Evolutionary conservation across 1,284 basidiomycete genomes (phyloP).

Genomic region (Athelia sp.): DNA sequence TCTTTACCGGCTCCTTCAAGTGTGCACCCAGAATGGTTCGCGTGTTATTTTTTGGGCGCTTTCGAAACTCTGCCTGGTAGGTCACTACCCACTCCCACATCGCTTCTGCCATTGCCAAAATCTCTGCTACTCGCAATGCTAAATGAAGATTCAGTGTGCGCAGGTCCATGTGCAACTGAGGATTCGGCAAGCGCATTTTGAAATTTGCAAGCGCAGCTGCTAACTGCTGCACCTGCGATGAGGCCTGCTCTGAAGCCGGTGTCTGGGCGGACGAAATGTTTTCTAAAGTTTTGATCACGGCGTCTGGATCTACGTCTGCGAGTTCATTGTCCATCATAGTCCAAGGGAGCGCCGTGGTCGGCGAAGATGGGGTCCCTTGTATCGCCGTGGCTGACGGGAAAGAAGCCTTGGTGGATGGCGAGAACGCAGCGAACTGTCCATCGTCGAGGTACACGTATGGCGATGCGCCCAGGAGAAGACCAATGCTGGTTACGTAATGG

Average conservation of each 20-base stretch:
- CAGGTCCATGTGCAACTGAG: slow-evolving; percentile 47
- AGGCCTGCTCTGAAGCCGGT: neutral
- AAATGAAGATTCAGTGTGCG: slow-evolving; percentile 57
- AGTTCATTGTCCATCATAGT: slow-evolving; percentile 2
- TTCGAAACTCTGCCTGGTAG: slow-evolving; percentile 31
- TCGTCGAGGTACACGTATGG: slow-evolving; percentile 43
- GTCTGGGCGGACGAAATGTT: neutral
- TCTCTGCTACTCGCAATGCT: slow-evolving; percentile 48
- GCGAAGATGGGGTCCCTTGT: neutral
- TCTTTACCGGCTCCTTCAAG: slow-evolving; percentile 21
- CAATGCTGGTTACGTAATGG: slow-evolving; percentile 27
- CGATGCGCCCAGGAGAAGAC: slow-evolving; percentile 30
- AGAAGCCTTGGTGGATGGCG: slow-evolving; percentile 28
- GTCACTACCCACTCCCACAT: slow-evolving; percentile 72
- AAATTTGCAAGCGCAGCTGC: neutral
- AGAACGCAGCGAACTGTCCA: slow-evolving; percentile 33
- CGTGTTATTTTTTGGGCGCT: slow-evolving; percentile 11
- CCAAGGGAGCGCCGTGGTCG: slow-evolving; percentile 3
- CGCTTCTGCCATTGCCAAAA: slow-evolving; percentile 60
- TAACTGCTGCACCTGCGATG: neutral
- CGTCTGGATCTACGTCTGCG: neutral
- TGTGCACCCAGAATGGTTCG: slow-evolving; percentile 5
- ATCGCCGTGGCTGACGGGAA: slow-evolving; percentile 9
- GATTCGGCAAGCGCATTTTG: slow-evolving; percentile 40
- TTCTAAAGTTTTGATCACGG: slow-evolving; percentile 7